Conservation (phyloP, 2,329 filamentous ascomycete genomes). For the Cadophora sp. region DNA sequence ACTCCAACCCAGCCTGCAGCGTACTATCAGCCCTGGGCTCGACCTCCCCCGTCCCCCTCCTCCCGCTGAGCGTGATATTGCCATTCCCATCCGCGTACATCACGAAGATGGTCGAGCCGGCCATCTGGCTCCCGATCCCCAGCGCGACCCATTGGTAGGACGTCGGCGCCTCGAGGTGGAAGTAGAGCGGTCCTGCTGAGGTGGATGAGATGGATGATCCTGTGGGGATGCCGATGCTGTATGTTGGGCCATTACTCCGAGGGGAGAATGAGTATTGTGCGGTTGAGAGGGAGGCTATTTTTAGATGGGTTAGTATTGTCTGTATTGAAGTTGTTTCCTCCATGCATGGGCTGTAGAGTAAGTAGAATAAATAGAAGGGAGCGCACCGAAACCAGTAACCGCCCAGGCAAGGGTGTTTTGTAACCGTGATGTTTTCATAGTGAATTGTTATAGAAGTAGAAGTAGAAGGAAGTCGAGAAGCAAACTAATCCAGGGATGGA, state of each 20-base stretch:
- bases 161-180: conserved; percentile 61
- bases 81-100: conserved; percentile 60
- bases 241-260: conserved; percentile 28
- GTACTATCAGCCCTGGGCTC: conserved; percentile 52
- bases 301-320: background rate
- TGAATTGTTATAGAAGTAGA: background rate
- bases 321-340: background rate
- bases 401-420: background rate
- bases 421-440: conserved; percentile 12
- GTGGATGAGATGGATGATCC: conserved; percentile 52
- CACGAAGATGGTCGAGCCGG: conserved; percentile 63
- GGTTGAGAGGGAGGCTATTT: conserved; percentile 14
- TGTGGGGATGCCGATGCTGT: conserved; percentile 38
- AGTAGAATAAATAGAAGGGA: background rate
- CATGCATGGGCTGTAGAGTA: background rate
- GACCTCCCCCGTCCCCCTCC: conserved; percentile 52
- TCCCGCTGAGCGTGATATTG: conserved; percentile 62
- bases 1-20: conserved; percentile 49
- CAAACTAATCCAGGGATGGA: background rate
- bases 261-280: conserved; percentile 34
- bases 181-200: conserved; percentile 61
- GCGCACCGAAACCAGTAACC: conserved; percentile 7
- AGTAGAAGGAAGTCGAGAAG: background rate
- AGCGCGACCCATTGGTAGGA: conserved; percentile 62
- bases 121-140: conserved; percentile 62